Evolutionary conservation across 2,329 filamentous ascomycete genomes (phyloP).

Genomic region (Emergomyces pasteurianus): DNA sequence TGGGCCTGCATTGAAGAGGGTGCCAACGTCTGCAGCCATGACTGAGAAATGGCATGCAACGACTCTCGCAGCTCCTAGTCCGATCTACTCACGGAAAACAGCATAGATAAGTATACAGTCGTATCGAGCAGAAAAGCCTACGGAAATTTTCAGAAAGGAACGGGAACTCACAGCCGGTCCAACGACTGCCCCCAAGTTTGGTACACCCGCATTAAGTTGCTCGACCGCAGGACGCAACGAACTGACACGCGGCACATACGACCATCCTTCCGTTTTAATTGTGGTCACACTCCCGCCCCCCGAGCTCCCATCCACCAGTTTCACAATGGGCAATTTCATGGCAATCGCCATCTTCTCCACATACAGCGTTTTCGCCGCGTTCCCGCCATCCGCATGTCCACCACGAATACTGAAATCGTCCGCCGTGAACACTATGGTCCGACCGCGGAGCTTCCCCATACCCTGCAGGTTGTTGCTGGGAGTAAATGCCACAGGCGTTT

Average conservation of each 20-base stretch:
- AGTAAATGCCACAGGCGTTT: conserved; percentile 38
- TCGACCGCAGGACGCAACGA: conserved; percentile 42
- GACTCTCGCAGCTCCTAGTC: conserved; percentile 49
- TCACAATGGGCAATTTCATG: conserved; percentile 48
- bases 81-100: conserved; percentile 31
- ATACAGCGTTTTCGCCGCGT: conserved; percentile 47
- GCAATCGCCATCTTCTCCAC: conserved; percentile 50
- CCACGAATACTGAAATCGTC: conserved; percentile 54
- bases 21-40: conserved; percentile 52
- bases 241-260: conserved; percentile 48
- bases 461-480: conserved; percentile 55
- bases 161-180: conserved; percentile 40
- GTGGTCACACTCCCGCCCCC: conserved; percentile 52
- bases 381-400: conserved; percentile 51
- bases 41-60: conserved; percentile 53
- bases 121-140: neutral
- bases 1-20: conserved; percentile 52
- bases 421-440: conserved; percentile 48
- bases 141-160: neutral
- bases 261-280: conserved; percentile 44
- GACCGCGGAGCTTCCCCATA: conserved; percentile 40
- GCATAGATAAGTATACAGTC: neutral
- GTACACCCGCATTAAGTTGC: conserved; percentile 52
- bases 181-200: conserved; percentile 51
- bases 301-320: conserved; percentile 52